Evolutionary conservation across 2,329 filamentous ascomycete species (phyloP).

Genomic region (Colletotrichum paranaense): DNA sequence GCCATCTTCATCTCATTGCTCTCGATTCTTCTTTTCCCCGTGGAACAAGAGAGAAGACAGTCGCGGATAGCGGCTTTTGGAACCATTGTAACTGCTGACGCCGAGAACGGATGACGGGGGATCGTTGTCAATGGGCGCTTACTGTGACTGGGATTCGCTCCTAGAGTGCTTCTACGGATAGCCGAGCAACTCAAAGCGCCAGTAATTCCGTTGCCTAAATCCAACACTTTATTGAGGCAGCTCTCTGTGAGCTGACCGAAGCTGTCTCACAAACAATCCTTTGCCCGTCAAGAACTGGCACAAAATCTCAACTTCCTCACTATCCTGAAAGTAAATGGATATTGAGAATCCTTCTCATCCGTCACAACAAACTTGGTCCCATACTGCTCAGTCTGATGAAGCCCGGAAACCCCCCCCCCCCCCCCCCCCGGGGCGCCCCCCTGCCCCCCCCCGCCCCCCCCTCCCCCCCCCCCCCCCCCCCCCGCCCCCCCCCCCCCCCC

Average conservation of each 20-base stretch:
- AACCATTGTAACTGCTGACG: conserved; percentile 4
- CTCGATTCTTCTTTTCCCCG: background rate
- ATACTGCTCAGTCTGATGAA: conserved; percentile 9
- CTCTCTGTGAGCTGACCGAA: background rate
- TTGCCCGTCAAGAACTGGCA: background rate
- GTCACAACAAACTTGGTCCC: background rate
- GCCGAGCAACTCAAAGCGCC: conserved; percentile 8
- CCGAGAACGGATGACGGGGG: conserved; percentile 7
- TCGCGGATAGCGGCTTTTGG: background rate
- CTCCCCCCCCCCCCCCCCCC: too few relatives aligned
- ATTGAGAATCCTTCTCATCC: background rate
- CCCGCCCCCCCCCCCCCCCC: too few relatives aligned
- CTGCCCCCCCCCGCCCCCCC: too few relatives aligned
- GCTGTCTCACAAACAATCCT: background rate
- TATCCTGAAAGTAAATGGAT: background rate
- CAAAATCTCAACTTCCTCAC: background rate
- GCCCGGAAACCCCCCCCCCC: background rate
- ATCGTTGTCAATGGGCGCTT: background rate
- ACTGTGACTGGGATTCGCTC: background rate
- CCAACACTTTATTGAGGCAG: background rate
- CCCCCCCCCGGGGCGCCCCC: background rate
- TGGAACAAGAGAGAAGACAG: background rate
- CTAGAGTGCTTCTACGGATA: background rate
- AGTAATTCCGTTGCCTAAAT: background rate
- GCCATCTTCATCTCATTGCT: background rate